Conservation (phyloP, 1,139 yeast genomes). For the Pneumocystis murina region DNA sequence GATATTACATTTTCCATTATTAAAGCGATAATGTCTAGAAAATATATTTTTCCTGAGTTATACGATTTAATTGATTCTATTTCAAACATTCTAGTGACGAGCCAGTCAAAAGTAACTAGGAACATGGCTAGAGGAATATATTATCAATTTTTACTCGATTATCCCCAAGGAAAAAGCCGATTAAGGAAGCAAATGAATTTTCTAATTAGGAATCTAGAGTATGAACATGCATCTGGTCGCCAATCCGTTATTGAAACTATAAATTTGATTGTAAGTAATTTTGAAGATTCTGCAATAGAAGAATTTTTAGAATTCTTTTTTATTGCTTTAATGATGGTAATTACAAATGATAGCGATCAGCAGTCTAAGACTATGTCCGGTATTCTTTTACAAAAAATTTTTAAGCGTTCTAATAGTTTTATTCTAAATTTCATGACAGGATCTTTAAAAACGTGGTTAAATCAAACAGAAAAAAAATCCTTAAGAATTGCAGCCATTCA, state of each 20-base stretch:
- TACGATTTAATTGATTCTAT: conserved; percentile 79
- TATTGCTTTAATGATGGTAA: conserved; percentile 61
- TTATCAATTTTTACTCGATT: conserved; percentile 79
- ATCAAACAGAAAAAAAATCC: conserved; percentile 36
- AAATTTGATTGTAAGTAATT: conserved; percentile 51
- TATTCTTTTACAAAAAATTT: conserved; percentile 40
- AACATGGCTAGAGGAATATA: conserved; percentile 75
- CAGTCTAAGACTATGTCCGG: conserved; percentile 79
- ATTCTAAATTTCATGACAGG: conserved; percentile 38
- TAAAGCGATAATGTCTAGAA: conserved; percentile 58
- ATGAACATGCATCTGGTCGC: conserved; percentile 78
- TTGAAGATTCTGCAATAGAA: conserved; percentile 46
- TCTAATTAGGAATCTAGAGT: conserved; percentile 66
- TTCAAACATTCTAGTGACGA: conserved; percentile 76
- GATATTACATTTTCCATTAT: conserved; percentile 76
- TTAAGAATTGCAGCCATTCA: conserved; percentile 66
- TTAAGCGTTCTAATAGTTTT: conserved; percentile 36
- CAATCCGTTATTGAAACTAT: conserved; percentile 82
- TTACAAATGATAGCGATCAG: conserved; percentile 65
- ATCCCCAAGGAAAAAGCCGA: conserved; percentile 82
- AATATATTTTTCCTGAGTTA: conserved; percentile 68
- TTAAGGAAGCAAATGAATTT: conserved; percentile 71
- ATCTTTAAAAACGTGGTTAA: conserved; percentile 55
- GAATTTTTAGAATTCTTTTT: conserved; percentile 61
- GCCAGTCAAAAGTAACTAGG: conserved; percentile 69